A percentile compares a stretch with the other conserved stretches of the same genome.
Evolutionary conservation across 176 grass and related monocot genomes (phyloP).

Genomic region (Oryza punctata): DNA sequence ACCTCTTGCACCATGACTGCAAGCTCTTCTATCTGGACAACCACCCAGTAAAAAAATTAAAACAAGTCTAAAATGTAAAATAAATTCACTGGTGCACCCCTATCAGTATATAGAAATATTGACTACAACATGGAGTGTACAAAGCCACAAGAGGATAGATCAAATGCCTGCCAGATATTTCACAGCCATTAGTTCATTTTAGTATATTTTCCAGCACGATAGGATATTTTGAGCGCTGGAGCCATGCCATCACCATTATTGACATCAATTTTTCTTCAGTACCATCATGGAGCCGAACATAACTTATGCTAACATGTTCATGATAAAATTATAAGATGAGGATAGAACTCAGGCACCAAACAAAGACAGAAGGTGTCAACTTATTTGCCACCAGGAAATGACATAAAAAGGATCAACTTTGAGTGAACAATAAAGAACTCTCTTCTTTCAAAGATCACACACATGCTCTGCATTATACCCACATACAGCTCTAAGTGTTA

Average conservation of each 20-base stretch:
- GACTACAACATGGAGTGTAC: conserved; percentile 11
- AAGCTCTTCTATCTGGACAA: conserved; percentile 91
- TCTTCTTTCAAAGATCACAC: conserved; percentile 17
- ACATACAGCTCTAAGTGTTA: background rate
- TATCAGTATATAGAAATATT: background rate
- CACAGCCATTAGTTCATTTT: background rate
- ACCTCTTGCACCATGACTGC: conserved; percentile 84
- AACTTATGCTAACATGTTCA: background rate
- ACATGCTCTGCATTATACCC: background rate
- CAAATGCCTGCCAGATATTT: background rate
- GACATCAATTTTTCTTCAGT: no score
- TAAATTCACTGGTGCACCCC: background rate
- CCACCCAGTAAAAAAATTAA: conserved; percentile 24
- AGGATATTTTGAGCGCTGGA: background rate
- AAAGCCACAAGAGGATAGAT: background rate
- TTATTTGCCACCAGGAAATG: no score
- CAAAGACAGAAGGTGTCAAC: background rate
- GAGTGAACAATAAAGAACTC: background rate
- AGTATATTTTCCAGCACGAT: background rate
- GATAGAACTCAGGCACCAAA: background rate
- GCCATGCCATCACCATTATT: background rate
- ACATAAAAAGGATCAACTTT: background rate
- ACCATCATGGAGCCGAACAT: background rate
- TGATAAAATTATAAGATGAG: background rate
- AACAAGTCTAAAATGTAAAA: conserved; percentile 16